A percentile compares a stretch with the other conserved stretches of the same genome.
These are phyloP conservation scores for Tympanopsis confertula DNA, from an alignment of 2,329 filamentous ascomycete genomes.

Conservation along the genomic window DNA sequence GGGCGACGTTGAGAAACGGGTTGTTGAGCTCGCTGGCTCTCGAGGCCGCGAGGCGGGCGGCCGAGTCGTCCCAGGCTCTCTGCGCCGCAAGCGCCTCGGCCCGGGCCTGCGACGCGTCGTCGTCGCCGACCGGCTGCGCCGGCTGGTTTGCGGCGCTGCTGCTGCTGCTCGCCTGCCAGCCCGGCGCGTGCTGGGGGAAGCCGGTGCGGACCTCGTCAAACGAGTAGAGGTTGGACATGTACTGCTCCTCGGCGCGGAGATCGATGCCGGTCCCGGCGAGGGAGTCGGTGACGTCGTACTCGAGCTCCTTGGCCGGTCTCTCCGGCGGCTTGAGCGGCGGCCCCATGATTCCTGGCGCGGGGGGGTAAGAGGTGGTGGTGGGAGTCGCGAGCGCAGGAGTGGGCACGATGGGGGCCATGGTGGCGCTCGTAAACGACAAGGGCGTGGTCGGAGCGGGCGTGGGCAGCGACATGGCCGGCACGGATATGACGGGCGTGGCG, in stretches of 20 bases:
- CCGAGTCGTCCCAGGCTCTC: conserved; percentile 54
- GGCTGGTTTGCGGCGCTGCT: conserved; percentile 56
- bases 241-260: conserved; percentile 75
- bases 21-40: conserved; percentile 61
- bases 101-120: conserved; percentile 40
- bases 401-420: conserved; percentile 11
- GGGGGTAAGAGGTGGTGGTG: conserved; percentile 10
- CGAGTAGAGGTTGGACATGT: conserved; percentile 55
- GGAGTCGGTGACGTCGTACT: conserved; percentile 73
- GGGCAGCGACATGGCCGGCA: conserved; percentile 3
- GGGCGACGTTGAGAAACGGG: conserved; percentile 59
- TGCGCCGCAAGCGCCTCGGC: conserved; percentile 54
- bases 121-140: conserved; percentile 27
- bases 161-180: conserved; percentile 45
- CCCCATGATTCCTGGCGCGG: conserved; percentile 33
- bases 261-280: conserved; percentile 78
- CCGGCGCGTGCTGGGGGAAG: conserved; percentile 41
- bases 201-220: conserved; percentile 36
- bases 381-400: conserved; percentile 7
- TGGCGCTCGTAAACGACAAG: conserved; percentile 9
- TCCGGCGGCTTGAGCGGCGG: conserved; percentile 51
- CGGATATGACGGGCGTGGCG: conserved; percentile 22
- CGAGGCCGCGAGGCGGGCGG: conserved; percentile 44
- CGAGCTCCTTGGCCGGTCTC: conserved; percentile 46
- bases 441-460: conserved; percentile 4